Conservation (phyloP, 2,329 filamentous ascomycete genomes). For the Neofusicoccum kwambonambiense region DNA sequence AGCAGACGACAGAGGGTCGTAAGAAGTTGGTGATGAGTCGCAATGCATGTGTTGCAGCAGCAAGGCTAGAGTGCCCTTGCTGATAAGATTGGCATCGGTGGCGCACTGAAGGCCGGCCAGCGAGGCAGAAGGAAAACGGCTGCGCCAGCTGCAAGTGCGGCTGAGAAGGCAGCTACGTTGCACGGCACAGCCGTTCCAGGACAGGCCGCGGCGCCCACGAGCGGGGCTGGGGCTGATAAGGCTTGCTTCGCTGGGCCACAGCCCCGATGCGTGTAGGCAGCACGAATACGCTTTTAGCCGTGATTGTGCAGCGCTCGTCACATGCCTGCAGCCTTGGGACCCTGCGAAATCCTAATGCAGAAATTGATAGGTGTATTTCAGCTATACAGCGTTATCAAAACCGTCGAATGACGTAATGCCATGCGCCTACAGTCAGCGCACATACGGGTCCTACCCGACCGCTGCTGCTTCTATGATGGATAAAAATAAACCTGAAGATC, state of each 20-base stretch:
- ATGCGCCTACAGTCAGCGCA: too few species aligned
- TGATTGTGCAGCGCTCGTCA: neutral
- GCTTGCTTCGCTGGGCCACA: neutral
- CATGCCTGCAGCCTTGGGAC: neutral
- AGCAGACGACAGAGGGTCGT: neutral
- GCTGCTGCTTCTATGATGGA: too few species aligned
- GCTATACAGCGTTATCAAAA: too few species aligned
- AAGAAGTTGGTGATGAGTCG: neutral
- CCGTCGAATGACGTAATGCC: too few species aligned
- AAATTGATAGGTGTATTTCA: too few species aligned
- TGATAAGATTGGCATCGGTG: neutral
- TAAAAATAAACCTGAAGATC: too few species aligned
- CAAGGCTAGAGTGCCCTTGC: neutral
- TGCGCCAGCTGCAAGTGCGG: neutral
- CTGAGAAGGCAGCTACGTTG: neutral
- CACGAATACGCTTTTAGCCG: neutral
- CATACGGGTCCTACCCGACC: too few species aligned
- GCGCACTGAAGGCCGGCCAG: neutral
- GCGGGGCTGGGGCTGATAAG: constrained; percentile 1
- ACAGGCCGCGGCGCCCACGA: neutral
- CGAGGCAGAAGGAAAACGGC: neutral
- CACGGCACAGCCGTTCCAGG: neutral
- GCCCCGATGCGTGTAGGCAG: neutral
- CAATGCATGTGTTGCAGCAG: neutral
- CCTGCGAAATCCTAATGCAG: neutral